Evolutionary conservation across 2,329 filamentous ascomycete species (phyloP).

Genomic region (Penicillium capsulatum): DNA sequence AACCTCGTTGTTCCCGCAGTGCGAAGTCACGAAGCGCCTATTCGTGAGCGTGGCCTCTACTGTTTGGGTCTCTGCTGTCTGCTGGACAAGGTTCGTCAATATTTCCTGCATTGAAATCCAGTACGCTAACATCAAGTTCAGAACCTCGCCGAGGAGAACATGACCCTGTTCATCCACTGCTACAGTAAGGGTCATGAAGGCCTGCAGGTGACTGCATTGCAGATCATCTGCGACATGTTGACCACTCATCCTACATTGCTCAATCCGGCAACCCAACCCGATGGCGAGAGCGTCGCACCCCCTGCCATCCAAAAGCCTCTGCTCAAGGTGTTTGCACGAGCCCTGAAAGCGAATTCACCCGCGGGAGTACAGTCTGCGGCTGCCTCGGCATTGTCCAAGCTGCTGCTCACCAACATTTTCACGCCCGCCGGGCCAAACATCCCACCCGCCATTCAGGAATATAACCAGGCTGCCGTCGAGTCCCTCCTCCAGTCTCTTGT

Average conservation of each 20-base stretch:
- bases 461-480: constrained; percentile 59
- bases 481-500: constrained; percentile 77
- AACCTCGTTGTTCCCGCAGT: constrained; percentile 94
- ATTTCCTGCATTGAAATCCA: neutral
- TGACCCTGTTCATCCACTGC: constrained; percentile 91
- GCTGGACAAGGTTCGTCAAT: constrained; percentile 64
- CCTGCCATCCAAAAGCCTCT: constrained; percentile 57
- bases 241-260: constrained; percentile 82
- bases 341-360: constrained; percentile 66
- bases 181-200: constrained; percentile 88
- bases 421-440: constrained; percentile 51
- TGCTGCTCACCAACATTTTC: constrained; percentile 76
- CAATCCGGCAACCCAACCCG: constrained; percentile 47
- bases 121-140: constrained; percentile 28
- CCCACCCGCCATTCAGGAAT: constrained; percentile 40
- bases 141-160: constrained; percentile 85
- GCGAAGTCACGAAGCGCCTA: constrained; percentile 84
- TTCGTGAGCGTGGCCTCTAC: constrained; percentile 82
- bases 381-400: constrained; percentile 76
- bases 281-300: constrained; percentile 48
- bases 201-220: constrained; percentile 82
- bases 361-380: constrained; percentile 76
- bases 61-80: constrained; percentile 89
- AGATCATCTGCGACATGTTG: constrained; percentile 89
- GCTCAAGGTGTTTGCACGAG: constrained; percentile 79